These are phyloP conservation scores for Pythium vanterpoolii DNA, from an alignment of 352 stramenopile species.

Conservation along the genomic window DNA sequence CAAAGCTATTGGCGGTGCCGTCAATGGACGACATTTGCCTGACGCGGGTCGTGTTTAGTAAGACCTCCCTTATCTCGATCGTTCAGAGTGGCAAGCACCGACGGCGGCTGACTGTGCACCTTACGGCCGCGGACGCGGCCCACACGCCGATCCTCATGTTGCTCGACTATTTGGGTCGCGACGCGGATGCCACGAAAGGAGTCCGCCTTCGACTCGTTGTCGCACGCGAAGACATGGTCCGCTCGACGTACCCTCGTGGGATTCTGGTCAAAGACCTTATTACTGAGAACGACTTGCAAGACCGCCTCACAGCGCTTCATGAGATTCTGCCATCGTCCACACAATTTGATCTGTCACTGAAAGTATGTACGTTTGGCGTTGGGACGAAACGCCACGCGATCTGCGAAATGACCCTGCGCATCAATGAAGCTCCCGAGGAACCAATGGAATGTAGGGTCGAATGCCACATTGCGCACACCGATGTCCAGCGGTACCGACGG, in stretches of 20 bases:
- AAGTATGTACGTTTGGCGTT: neutral
- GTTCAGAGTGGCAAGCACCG: neutral
- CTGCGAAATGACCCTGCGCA: neutral
- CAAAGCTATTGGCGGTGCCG: neutral
- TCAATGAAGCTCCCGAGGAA: neutral
- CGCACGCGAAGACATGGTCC: slow-evolving; percentile 12
- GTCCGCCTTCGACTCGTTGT: neutral
- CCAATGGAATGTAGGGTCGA: neutral
- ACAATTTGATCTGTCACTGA: neutral
- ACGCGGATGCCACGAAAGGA: neutral
- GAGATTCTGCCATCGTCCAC: neutral
- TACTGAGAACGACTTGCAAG: neutral
- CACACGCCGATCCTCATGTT: slow-evolving; percentile 3
- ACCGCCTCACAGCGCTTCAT: neutral
- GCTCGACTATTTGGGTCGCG: neutral
- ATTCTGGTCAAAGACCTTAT: slow-evolving; percentile 6
- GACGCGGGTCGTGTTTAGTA: slow-evolving; percentile 9
- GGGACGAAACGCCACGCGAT: neutral
- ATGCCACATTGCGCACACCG: neutral
- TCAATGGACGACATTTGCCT: neutral
- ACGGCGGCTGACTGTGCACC: neutral
- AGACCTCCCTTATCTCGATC: neutral
- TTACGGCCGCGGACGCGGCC: slow-evolving; percentile 8
- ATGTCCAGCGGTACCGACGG: neutral
- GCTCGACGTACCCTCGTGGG: slow-evolving; percentile 7